Base-by-base conservation (phyloP, 139 green algal species). In the Pleodorina starrii region DNA sequence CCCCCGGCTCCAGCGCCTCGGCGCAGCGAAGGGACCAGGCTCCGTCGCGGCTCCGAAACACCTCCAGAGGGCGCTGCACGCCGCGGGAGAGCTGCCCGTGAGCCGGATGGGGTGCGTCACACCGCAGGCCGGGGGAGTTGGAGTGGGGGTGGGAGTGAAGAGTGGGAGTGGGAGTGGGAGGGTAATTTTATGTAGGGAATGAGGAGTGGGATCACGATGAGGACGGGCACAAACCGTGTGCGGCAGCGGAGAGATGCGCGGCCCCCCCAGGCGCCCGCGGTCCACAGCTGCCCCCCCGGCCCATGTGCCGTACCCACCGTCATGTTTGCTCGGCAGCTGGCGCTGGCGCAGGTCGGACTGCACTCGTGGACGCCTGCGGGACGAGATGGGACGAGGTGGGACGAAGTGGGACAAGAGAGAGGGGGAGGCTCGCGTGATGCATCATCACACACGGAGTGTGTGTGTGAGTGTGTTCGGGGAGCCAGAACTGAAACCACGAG, bases 351-450 rank as follows among this genome's bases (percentile, higher is more conserved):
- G 16, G n/a, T 4, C 1, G 60, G 0, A 42, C 60, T 38, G 81
- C 81, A 87, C 60, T 87, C 81, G 81, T 87, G 81, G 4, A 87
- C 2, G 17, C 81, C 81, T 87, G 81, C 16, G 32, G 25, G 9
- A 5, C 1, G 69, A 17, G 40, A 3, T 4, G 40, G 43, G 40
- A 2, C 5, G 36, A 46, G 72, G 42, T 38, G 21, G 42, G 23
- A 27, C 14, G 12, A 17, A 9, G 57, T 27, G 57, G 63, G n/a
- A 29, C 29, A 29, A 29, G 63, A 29, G 63, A 25, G 63, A 73
- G 63, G n/a, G n/a, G n/a, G n/a, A n/a, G n/a, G n/a, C n/a, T n/a
- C n/a, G n/a, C n/a, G n/a, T n/a, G n/a, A n/a, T n/a, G n/a, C n/a
- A n/a, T n/a, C n/a, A n/a, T n/a, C n/a, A n/a, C n/a, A n/a, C n/a